Percentiles rank a stretch among this genome's conserved stretches.
These are phyloP conservation scores for Candida sonorensis DNA, from an alignment of 805 yeast genomes.

Conservation along the genomic window DNA sequence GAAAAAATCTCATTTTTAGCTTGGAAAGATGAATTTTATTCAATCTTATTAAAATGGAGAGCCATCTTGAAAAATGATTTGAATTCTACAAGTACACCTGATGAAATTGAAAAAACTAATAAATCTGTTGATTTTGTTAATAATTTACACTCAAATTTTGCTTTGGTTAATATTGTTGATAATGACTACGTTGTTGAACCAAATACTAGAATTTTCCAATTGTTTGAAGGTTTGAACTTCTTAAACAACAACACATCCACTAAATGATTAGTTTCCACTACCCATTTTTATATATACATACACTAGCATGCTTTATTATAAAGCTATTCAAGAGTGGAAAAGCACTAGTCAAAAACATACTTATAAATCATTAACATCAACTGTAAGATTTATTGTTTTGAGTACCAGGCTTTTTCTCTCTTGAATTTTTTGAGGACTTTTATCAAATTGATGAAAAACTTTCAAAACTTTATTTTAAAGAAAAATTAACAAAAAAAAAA, in stretches of 20 bases:
- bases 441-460: too few relatives aligned
- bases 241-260: not conserved
- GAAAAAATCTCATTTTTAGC: constrained; percentile 89
- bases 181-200: constrained; percentile 58
- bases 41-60: constrained; percentile 75
- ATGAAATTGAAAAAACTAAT: constrained; percentile 12
- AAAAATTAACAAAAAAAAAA: too few relatives aligned
- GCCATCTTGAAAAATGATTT: constrained; percentile 27
- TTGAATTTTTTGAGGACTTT: too few relatives aligned
- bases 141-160: constrained; percentile 49
- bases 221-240: constrained; percentile 33
- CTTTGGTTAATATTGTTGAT: constrained; percentile 83
- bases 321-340: too few relatives aligned
- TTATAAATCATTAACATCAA: too few relatives aligned
- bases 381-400: not conserved
- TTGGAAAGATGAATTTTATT: constrained; percentile 94
- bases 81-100: constrained; percentile 12
- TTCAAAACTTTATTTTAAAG: too few relatives aligned
- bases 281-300: not conserved
- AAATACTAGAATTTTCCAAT: constrained; percentile 48
- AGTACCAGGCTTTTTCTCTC: too few relatives aligned
- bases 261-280: too few relatives aligned
- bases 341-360: not conserved
- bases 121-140: constrained; percentile 35
- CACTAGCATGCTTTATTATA: too few relatives aligned